A percentile compares a stretch with the other conserved stretches of the same genome.
Conservation (phyloP, 371 early-diverging fungal species). For the Circinella minor region DNA sequence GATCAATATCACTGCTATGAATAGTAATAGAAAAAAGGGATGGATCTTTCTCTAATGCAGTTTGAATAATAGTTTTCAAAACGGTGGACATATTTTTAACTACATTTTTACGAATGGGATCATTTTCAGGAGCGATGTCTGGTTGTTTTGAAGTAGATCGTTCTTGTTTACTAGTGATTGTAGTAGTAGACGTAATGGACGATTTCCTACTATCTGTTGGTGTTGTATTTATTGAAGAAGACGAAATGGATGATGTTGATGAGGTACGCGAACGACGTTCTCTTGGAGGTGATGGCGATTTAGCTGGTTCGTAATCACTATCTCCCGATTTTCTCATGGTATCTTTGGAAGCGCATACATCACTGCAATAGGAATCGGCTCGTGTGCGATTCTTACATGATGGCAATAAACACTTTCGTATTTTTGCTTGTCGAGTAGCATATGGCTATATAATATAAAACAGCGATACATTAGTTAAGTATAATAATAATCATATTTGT, state of each 20-base stretch:
- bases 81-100: slow-evolving; percentile 55
- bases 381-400: slow-evolving; percentile 43
- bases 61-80: slow-evolving; percentile 35
- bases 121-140: slow-evolving; percentile 38
- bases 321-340: slow-evolving; percentile 19
- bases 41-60: slow-evolving; percentile 33
- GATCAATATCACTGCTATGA: neutral
- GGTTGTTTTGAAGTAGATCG: neutral
- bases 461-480: no score
- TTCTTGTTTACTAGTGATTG: neutral
- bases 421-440: slow-evolving; percentile 13
- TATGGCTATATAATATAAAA: slow-evolving; percentile 4
- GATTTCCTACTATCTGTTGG: slow-evolving; percentile 12
- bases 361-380: slow-evolving; percentile 49
- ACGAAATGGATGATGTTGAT: neutral
- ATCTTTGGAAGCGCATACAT: slow-evolving; percentile 42
- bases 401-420: slow-evolving; percentile 35
- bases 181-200: slow-evolving; percentile 9
- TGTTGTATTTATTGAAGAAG: neutral
- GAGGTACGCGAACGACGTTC: slow-evolving; percentile 2
- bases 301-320: slow-evolving; percentile 15
- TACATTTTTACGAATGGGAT: slow-evolving; percentile 61
- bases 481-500: no score
- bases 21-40: slow-evolving; percentile 19
- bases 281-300: slow-evolving; percentile 13